Evolutionary conservation across 1,284 basidiomycete genomes (phyloP).

Genomic region (Cutaneotrichosporon cutaneum): DNA sequence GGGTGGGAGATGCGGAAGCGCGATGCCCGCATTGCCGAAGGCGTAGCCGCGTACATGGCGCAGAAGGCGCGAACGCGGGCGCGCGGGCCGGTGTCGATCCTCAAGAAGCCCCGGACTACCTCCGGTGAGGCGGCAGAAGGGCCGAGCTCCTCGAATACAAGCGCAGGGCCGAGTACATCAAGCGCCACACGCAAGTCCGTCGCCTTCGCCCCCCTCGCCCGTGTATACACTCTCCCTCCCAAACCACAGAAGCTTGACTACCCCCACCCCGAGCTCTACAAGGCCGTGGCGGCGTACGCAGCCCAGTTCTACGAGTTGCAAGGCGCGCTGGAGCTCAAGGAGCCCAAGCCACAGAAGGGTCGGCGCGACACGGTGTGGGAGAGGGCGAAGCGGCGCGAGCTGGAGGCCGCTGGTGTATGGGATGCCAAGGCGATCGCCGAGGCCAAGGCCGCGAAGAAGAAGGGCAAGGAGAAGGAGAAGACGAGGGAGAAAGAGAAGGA

Average conservation of each 20-base stretch:
- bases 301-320: not conserved
- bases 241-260: not conserved
- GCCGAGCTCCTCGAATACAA: too few species aligned
- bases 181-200: not conserved
- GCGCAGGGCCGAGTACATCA: not conserved
- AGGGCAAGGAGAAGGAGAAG: not conserved
- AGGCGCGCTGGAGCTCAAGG: not conserved
- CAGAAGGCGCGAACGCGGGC: not conserved
- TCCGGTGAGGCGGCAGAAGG: too few species aligned
- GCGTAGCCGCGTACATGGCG: not conserved
- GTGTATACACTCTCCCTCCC: not conserved
- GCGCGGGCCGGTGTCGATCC: not conserved
- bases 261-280: not conserved
- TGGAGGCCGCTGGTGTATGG: slow-evolving; percentile 4
- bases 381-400: not conserved
- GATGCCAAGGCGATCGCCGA: not conserved
- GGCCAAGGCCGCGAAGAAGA: not conserved
- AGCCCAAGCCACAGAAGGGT: not conserved
- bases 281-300: not conserved
- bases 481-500: not conserved
- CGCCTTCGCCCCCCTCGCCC: not conserved
- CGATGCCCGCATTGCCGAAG: not conserved
- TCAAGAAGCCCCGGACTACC: too few species aligned
- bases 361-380: not conserved
- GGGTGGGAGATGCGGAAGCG: not conserved